Conservation (phyloP, 2,329 filamentous ascomycete species). For the Clonostachys sp. region DNA sequence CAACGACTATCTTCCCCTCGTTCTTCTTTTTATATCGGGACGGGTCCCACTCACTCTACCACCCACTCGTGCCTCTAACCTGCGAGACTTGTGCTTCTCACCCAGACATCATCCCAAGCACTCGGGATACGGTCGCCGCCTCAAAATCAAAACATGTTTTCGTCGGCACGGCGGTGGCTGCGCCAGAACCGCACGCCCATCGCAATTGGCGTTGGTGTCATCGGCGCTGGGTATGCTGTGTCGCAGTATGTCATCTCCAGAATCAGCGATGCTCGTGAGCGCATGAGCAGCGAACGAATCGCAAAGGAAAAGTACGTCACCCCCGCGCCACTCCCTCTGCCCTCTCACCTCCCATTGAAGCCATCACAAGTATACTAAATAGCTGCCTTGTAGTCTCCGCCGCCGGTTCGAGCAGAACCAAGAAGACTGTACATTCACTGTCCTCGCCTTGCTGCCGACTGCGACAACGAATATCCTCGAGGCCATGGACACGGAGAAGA, state of each 20-base stretch:
- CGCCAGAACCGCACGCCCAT: constrained; percentile 87
- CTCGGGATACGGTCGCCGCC: too few species aligned
- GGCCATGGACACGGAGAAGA: constrained; percentile 84
- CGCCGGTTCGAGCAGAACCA: constrained; percentile 98
- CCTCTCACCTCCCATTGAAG: not conserved
- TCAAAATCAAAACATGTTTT: constrained; percentile 42
- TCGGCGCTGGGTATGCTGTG: constrained; percentile 87
- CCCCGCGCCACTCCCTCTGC: not conserved
- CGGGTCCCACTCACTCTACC: too few species aligned
- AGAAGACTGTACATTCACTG: constrained; percentile 96
- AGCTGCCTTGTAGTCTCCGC: constrained; percentile 60
- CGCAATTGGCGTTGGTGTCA: constrained; percentile 79
- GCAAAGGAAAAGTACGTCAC: constrained; percentile 84
- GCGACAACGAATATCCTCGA: constrained; percentile 85
- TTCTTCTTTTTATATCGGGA: too few species aligned
- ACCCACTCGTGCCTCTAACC: too few species aligned
- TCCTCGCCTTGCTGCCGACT: constrained; percentile 90
- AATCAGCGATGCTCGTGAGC: constrained; percentile 88
- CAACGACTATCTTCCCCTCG: too few species aligned
- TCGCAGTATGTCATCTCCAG: constrained; percentile 91
- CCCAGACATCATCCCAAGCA: too few species aligned
- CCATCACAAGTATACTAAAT: not conserved
- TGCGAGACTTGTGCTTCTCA: too few species aligned
- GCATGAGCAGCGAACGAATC: constrained; percentile 93
- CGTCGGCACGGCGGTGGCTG: constrained; percentile 83